Base-by-base conservation (phyloP, 1,284 basidiomycete species). In the Mycena sp. region DNA sequence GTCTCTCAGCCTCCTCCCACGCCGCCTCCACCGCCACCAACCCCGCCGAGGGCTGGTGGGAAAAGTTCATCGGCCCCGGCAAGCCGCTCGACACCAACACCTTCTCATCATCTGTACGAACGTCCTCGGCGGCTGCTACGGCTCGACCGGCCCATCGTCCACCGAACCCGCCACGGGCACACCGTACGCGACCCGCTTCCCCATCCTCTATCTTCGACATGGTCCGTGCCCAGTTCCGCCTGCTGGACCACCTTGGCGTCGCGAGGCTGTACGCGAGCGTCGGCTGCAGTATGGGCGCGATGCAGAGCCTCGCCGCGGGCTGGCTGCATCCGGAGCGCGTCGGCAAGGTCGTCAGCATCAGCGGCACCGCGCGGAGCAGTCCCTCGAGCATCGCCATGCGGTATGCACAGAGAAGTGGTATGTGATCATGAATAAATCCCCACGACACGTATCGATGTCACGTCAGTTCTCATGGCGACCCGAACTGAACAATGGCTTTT, bases 401-500 rank as follows among this genome's bases (percentile, higher is more conserved):
- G 37, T 98, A 92, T 77, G 96, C 97, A 1, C 97, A 99, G 77
- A 80, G 97, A 72, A 96, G 93, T 78, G 94, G 94, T 94, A 71
- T 72, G 91, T 77, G 11, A 59, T 19, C 26, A 51, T 58, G 40
- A 46, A 45, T 7, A 41, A 6, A 55, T 44, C 26, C 40, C 3
- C 41, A 46, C 14, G 43, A 66, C 28, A 65, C 67, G 26, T 38
- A 58, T 58, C 62, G n/a, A 50, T 44, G 28, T n/a, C 5, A 56
- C 32, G 29, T 14, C 67, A 95, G 97, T 99, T 12, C 87, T 99
- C 56, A 99, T 99, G 97, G 91, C 96, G 6, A 98, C 99, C 77
- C 97, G 97, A 0, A 98, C 99, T 70, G 98, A 99, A 99, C 69
- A 90, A 96, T 41, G 97, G 98, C 1, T 98, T 97, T 77, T 99